Evolutionary conservation across 176 grass and related monocot species (phyloP), one percentile per base, ranked within the genome.

Genomic region (Rhipidocladum racemiflorum): DNA sequence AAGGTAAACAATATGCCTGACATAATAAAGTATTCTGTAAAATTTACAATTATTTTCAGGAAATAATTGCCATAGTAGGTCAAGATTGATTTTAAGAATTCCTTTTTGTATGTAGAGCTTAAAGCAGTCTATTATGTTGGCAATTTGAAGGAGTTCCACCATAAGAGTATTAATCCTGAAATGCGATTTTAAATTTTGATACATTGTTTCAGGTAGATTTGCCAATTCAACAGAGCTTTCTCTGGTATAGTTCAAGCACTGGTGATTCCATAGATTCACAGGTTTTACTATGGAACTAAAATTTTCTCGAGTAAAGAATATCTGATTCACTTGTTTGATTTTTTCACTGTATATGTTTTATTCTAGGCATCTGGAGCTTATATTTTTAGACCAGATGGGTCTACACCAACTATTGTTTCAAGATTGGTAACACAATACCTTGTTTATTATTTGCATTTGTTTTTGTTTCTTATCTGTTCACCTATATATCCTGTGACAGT

Each of bases 361-460:
- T 67, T 65, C 9, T 85, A 97, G 94, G 87, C 94, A 79, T 97
- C 94, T 46, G 94, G 94, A 84, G 91, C 94, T 14, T 97, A 97
- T 81, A 91, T 97, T 77, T 97, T 97, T 87, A 81, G 91, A 62
- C 91, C 91, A 55, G 83, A 97, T 94, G 91, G 89, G 42, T 27
- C 77, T 85, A 82, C 72, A 51, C 89, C 94, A 3, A 90, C 69
- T 72, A 40, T 48, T 64, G 56, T 89, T 81, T 92, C 94, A 82
- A 85, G 64, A 87, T 65, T 3, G 88, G 94, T 97, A 92, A 85
- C 57, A 70, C n/a, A 81, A 70, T 86, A 43, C 23, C 49, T 54
- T 73, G 73, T 25, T 46, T 30, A 4, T 17, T 38, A 24, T 38
- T 61, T 63, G 35, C 42, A 17, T 63, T 61, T 40, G 48, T 56